These are phyloP conservation scores for Kandelia obovata DNA, from an alignment of 345 rosid genomes.

Conservation along the genomic window DNA sequence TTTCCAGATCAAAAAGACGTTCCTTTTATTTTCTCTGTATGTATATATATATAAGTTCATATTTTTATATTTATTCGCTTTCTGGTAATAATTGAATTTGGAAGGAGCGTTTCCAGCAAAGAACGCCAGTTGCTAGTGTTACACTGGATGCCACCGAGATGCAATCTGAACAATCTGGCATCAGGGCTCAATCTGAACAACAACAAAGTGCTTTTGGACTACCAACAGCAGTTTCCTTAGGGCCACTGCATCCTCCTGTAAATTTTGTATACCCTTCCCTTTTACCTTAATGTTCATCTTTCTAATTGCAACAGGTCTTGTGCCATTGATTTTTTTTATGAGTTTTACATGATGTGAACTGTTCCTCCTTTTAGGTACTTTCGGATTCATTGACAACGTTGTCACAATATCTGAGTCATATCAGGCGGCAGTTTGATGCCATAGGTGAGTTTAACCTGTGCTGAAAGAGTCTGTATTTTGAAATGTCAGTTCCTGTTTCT, in stretches of 20 bases:
- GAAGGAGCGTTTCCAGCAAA: slow-evolving; percentile 43
- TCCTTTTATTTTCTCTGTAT: not conserved
- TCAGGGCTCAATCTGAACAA: slow-evolving; percentile 41
- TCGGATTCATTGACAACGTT: slow-evolving; percentile 67
- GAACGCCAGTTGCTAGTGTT: slow-evolving; percentile 41
- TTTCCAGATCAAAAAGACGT: not conserved
- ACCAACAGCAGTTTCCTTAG: slow-evolving; percentile 51
- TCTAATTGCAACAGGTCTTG: not conserved
- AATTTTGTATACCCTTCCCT: slow-evolving; percentile 21
- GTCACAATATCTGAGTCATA: slow-evolving; percentile 50
- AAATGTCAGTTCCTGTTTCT: slow-evolving; percentile 3
- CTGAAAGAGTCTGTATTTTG: slow-evolving; percentile 4
- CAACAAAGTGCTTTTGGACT: slow-evolving; percentile 50
- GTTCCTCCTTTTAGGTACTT: slow-evolving; percentile 44
- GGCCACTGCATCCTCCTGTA: slow-evolving; percentile 58
- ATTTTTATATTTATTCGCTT: not conserved
- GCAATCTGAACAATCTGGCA: slow-evolving; percentile 43
- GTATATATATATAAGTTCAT: not conserved
- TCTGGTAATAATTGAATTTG: slow-evolving; percentile 14
- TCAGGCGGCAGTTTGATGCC: slow-evolving; percentile 47
- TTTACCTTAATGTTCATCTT: not conserved
- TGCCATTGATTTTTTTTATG: slow-evolving; percentile 4
- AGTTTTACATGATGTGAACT: slow-evolving; percentile 11
- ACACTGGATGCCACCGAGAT: slow-evolving; percentile 27
- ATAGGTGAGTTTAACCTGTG: slow-evolving; percentile 37